A percentile compares a stretch with the other conserved stretches of the same genome.
Conservation (phyloP, 192 early-diverging fungal genomes). For the Paraglomus brasilianum region DNA sequence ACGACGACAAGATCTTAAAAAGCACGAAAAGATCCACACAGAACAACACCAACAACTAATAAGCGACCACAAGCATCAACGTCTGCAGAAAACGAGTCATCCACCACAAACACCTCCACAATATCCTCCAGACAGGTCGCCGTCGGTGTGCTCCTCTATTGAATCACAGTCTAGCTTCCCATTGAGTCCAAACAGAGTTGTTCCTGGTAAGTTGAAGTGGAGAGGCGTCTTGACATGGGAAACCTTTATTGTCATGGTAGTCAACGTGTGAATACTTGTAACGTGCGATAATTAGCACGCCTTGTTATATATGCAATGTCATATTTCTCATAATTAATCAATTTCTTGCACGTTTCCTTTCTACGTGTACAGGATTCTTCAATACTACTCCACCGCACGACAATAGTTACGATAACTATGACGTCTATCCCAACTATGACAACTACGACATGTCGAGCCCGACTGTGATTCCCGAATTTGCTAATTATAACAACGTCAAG, state of each 20-base stretch:
- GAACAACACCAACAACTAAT: slow-evolving; percentile 39
- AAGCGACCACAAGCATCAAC: slow-evolving; percentile 1
- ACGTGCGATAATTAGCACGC: no score
- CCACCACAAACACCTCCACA: slow-evolving; percentile 36
- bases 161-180: slow-evolving; percentile 31
- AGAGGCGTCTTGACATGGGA: neutral
- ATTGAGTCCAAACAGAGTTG: slow-evolving; percentile 28
- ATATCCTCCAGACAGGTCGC: slow-evolving; percentile 32
- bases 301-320: no score
- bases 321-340: no score
- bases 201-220: slow-evolving; percentile 30
- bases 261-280: no score
- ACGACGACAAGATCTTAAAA: slow-evolving; percentile 93
- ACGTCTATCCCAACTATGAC: slow-evolving; percentile 1
- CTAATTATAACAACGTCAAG: slow-evolving; percentile 33
- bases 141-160: slow-evolving; percentile 18
- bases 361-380: no score
- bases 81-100: neutral
- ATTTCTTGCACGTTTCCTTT: no score
- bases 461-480: slow-evolving; percentile 27
- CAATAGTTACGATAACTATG: slow-evolving; percentile 32
- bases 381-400: slow-evolving; percentile 9
- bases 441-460: slow-evolving; percentile 21
- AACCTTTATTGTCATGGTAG: neutral
- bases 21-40: slow-evolving; percentile 85